Base-by-base conservation (phyloP, 805 yeast genomes). In the Metschnikowia shivogae region DNA sequence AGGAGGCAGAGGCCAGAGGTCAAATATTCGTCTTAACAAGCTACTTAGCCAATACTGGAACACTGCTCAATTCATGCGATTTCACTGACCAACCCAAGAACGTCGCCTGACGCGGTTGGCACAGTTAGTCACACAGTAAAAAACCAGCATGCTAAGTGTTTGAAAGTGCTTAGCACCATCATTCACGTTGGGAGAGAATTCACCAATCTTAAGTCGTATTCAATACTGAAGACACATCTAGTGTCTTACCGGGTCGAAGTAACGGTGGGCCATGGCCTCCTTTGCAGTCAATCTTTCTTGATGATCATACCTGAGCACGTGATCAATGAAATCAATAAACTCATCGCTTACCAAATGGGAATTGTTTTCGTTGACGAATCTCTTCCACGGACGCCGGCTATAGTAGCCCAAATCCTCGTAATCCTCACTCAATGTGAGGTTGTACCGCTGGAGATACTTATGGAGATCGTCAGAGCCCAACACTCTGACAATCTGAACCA, bases 401-500 rank as follows among this genome's bases (percentile, higher is more conserved):
- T 78, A 85, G 52, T 78, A 76, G 10, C 86, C 87, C 68, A 84
- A 72, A 50, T 81, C 85, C 64, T 89, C 95, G 63, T 86, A 87
- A 59, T 89, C 96, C 29, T 79, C 77, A 39, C 87, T 82, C 52
- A 89, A 74, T 38, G 74, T 73, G 52, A 89, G 75, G 34, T 78
- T 78, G 64, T 89, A 89, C 61, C 83, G 86, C 42, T 73, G 66
- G 52, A 85, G 71, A 62, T 88, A 89, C 39, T 66, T 68, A 58
- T 80, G 69, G 43, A 89, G 72, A 53, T 82, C 90, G 47, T 83
- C 85, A 1, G 96, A 85, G 17, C 97, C 97, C 56, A 89, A 73
- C 1, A 89, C 93, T 49, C 87, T 77, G 11, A 89, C 96, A 50
- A 89, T 89, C 64, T 88, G 90, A 20, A 89, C 95, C 58, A 89